A percentile compares a stretch with the other conserved stretches of the same genome.
These are phyloP conservation scores for Gillenia trifoliata DNA, from an alignment of 306 rosid genomes.

Conservation along the genomic window DNA sequence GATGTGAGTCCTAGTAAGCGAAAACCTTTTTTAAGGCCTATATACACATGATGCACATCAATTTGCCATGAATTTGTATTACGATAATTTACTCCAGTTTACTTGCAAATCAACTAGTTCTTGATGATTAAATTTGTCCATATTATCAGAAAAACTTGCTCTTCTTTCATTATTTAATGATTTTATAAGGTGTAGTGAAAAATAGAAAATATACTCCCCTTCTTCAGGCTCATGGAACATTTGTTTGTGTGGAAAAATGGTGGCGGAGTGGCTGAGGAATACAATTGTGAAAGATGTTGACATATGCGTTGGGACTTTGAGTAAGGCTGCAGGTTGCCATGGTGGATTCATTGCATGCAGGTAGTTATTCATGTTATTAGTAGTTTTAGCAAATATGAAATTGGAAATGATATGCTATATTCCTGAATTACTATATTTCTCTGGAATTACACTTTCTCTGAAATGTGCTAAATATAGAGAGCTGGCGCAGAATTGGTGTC, in stretches of 20 bases:
- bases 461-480: neutral
- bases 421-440: neutral
- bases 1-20: slow-evolving; percentile 50
- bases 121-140: neutral
- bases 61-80: neutral
- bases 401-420: neutral
- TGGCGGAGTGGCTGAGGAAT: slow-evolving; percentile 91
- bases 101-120: neutral
- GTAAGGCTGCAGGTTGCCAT: slow-evolving; percentile 96
- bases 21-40: neutral
- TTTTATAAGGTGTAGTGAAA: neutral
- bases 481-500: neutral
- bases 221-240: slow-evolving; percentile 86
- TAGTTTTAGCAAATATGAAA: neutral
- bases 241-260: slow-evolving; percentile 91
- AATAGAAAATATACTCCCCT: neutral
- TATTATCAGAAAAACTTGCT: neutral
- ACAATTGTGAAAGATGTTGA: slow-evolving; percentile 84
- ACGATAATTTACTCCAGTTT: neutral
- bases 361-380: slow-evolving; percentile 27
- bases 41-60: neutral
- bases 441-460: too few relatives aligned
- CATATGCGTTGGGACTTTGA: slow-evolving; percentile 81
- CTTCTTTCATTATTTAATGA: neutral
- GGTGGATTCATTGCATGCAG: slow-evolving; percentile 99